These are phyloP conservation scores for Kodamaea neixiangensis DNA, from an alignment of 805 yeast genomes.

Conservation along the genomic window DNA sequence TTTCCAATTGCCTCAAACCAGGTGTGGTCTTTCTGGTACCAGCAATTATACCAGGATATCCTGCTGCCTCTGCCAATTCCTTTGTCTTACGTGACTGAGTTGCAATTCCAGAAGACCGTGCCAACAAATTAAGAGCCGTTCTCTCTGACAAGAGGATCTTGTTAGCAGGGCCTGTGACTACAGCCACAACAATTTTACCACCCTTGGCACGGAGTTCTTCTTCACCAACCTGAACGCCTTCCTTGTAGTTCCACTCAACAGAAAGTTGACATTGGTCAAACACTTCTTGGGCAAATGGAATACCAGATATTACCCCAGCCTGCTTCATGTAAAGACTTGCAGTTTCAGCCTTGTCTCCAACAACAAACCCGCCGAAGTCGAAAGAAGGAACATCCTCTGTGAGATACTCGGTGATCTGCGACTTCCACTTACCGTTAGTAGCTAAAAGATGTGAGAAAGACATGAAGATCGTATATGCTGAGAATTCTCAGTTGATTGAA, in stretches of 20 bases:
- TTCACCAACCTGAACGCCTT: constrained; percentile 54
- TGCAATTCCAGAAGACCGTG: constrained; percentile 87
- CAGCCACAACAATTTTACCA: constrained; percentile 71
- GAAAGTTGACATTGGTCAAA: constrained; percentile 69
- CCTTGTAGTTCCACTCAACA: constrained; percentile 72
- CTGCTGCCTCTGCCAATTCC: constrained; percentile 60
- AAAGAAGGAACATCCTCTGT: constrained; percentile 91
- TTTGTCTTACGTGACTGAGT: constrained; percentile 65
- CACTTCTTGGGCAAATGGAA: constrained; percentile 87
- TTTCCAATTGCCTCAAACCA: constrained; percentile 83
- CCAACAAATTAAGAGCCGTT: constrained; percentile 76
- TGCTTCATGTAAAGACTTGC: constrained; percentile 84
- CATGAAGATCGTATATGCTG: background rate
- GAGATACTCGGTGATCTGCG: constrained; percentile 71
- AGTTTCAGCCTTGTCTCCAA: constrained; percentile 69
- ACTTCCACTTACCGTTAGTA: constrained; percentile 77
- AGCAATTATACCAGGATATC: constrained; percentile 83
- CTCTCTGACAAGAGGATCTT: constrained; percentile 82
- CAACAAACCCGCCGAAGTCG: constrained; percentile 93
- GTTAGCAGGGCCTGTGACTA: constrained; percentile 77
- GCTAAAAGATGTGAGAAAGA: constrained; percentile 63
- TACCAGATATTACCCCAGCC: constrained; percentile 77
- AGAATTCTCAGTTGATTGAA: background rate
- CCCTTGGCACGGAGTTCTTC: constrained; percentile 48
- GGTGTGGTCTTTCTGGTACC: constrained; percentile 99